Conservation (phyloP, 371 early-diverging fungal genomes). For the Nematocida sp. region DNA sequence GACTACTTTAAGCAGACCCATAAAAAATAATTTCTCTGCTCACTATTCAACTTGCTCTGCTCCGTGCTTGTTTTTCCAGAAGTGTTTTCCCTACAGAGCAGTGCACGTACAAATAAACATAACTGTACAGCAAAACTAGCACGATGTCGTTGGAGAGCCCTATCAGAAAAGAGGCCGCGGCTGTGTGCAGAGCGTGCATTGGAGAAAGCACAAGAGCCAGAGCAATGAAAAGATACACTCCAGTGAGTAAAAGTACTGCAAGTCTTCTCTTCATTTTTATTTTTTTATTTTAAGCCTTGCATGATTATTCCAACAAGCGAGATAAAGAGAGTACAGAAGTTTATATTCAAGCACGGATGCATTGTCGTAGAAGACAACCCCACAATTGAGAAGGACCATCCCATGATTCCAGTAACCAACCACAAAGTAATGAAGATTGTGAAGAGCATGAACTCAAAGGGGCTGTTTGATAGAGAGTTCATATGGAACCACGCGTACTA, state of each 20-base stretch:
- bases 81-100: neutral
- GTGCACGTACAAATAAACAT: neutral
- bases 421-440: slow-evolving; percentile 93
- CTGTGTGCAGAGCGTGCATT: no score
- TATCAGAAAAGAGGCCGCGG: no score
- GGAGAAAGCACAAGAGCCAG: no score
- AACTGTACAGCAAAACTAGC: no score
- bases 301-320: slow-evolving; percentile 51
- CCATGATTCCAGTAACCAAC: slow-evolving; percentile 70
- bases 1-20: slow-evolving; percentile 21
- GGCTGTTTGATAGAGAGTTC: slow-evolving; percentile 86
- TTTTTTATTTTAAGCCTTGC: slow-evolving; percentile 47
- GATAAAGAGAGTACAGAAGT: slow-evolving; percentile 45
- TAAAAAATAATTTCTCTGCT: slow-evolving; percentile 17
- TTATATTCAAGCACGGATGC: slow-evolving; percentile 42
- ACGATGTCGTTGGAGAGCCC: no score
- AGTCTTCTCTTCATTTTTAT: slow-evolving; percentile 31
- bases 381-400: slow-evolving; percentile 46
- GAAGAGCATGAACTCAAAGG: slow-evolving; percentile 85
- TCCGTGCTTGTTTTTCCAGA: neutral
- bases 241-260: no score
- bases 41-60: neutral
- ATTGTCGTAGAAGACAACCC: slow-evolving; percentile 44
- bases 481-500: slow-evolving; percentile 99
- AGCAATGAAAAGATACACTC: no score